Base-by-base conservation (phyloP, 2,329 filamentous ascomycete genomes). In the Ophiocordyceps australis region DNA sequence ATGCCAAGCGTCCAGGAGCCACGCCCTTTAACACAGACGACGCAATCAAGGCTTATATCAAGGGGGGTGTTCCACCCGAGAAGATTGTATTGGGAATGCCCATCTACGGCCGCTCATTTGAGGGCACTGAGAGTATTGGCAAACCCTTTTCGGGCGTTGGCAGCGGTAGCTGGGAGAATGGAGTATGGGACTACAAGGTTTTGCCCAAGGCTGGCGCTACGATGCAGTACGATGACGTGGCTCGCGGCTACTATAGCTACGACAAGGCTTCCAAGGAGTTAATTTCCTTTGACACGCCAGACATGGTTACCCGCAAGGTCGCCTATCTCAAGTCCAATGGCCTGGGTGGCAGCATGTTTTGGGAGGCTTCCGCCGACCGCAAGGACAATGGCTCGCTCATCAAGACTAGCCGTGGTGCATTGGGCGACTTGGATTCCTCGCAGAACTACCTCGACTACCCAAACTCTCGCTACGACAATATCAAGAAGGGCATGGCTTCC, bases 31-130 rank as follows among this genome's bases (percentile, higher is more conserved):
- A 64, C 42, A 74, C 74, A 3, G 57, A 75, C 17, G 49, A 55
- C 12, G 77, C 78, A 4, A 51, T 91, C 22, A 44, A 57, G 4
- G 68, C 62, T 28, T 91, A 91, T 49, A 49, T 72, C 17, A 45
- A 53, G 1, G 62, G 63, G 4, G 73, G 72, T 6, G 65, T 89
- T 0, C 54, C 67, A 0, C 41, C 67, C 0, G 43, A 47, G 27
- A 86, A 86, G 46, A 65, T 91, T 28, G 63, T 80, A 3, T 55
- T 89, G 5, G 80, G 81, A 3, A 74, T 89, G 62, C 80, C 82
- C 0, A 55, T 91, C 7, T 42, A 43, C 26, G 38, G 44, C 15
- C 36, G 45, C 20, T 34, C 40, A 17, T 42, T 46, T 32, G 16
- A 39, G 20, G 26, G 37, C 16, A 65, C 81, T 0, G 47, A 55